Base-by-base conservation (phyloP, 169 alveolate species). In the Perkinsus olseni region DNA sequence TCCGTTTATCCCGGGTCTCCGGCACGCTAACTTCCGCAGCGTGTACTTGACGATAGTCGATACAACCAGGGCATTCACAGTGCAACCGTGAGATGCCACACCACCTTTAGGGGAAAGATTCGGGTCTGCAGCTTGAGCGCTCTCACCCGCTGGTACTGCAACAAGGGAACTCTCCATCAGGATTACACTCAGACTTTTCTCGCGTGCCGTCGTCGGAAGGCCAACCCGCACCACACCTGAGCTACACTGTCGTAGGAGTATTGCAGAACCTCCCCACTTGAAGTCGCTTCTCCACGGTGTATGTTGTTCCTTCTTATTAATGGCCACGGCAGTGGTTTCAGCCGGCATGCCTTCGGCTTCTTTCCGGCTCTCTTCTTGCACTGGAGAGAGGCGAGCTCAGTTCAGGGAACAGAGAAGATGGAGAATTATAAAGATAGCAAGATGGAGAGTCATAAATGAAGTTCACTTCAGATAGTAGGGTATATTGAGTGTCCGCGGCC, bases 61-160 rank as follows among this genome's bases (percentile, higher is more conserved):
- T 62, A n/a, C 93, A 91, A 17, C 37, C 74, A 13, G 74, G 39
- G 39, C 93, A 91, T 36, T 91, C 93, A 51, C 93, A 91, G 28
- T 37, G 82, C 82, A 62, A 24, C 17, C 82, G 1, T 24, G 82
- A 62, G 82, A 62, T 62, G 17, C 82, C 82, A 28, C 82, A 62
- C 82, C 82, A 62, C 31, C 82, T 62, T 8, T 24, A 62, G n/a
- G n/a, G n/a, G 31, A 62, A 28, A 8, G 82, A 13, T 13, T 21
- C 1, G 36, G 31, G 36, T 28, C 82, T 62, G 28, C 0, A 28
- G 82, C 1, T 62, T 62, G 36, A 62, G 31, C 82, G 28, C 37
- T 45, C 82, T 28, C 28, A 62, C 82, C 82, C 82, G 82, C 82
- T 62, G 10, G 82, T 28, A 24, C 82, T 62, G 82, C 82, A 62